phyloP scores from a whole-genome alignment of 306 rosid genomes.

The Trifolium pratense region DNA sequence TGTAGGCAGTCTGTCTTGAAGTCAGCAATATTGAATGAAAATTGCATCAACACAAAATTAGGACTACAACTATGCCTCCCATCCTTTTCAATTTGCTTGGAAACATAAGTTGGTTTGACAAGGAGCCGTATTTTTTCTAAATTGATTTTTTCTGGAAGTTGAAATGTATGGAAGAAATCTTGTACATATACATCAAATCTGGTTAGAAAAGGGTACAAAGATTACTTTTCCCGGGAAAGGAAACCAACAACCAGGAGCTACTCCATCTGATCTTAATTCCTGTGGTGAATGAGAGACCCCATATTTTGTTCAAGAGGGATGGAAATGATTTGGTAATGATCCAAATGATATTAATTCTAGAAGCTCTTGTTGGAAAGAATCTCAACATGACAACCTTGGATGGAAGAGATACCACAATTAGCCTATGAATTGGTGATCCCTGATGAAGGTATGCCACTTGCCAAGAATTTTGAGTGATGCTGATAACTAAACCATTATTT shows the following conservation, averaged over 20 bases:
- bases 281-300: too few species aligned
- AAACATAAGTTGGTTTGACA: conserved; percentile 30
- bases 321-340: conserved; percentile 52
- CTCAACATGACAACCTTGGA: conserved; percentile 65
- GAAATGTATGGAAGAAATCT: conserved; percentile 58
- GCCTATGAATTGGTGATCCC: conserved; percentile 29
- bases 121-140: neutral
- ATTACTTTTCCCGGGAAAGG: too few species aligned
- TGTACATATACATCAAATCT: conserved; percentile 66
- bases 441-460: conserved; percentile 78
- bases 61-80: neutral
- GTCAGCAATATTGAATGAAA: too few species aligned
- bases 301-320: too few species aligned
- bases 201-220: conserved; percentile 92
- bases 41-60: neutral
- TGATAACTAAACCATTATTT: conserved; percentile 34
- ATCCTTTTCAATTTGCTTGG: neutral
- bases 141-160: conserved; percentile 51
- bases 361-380: conserved; percentile 70
- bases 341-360: conserved; percentile 55
- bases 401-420: conserved; percentile 57
- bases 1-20: too few species aligned
- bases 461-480: conserved; percentile 64
- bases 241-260: too few species aligned
- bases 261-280: too few species aligned